Base-by-base conservation (phyloP, 2,329 filamentous ascomycete genomes). In the Cladophialophora psammophila region DNA sequence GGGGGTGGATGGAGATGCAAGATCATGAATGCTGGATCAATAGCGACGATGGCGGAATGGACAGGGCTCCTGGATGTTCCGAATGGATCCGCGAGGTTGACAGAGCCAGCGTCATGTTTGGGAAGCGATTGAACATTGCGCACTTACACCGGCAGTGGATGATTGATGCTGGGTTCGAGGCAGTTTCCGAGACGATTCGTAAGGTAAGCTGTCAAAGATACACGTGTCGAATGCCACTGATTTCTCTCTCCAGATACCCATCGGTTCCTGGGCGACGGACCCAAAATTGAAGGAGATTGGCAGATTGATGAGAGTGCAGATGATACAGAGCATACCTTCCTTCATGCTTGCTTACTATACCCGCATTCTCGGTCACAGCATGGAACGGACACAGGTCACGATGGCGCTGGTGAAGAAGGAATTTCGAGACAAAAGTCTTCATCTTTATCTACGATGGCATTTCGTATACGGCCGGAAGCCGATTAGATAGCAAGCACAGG, bases 191-290 rank as follows among this genome's bases (percentile, higher is more conserved):
- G 26, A 26, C 26, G 26, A 26, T 26, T 26, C 26, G 26, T 3
- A 26, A 26, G 26, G 26, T 26, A 26, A 3, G 26, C 26, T 3
- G 26, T 26, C 26, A 26, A 26, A 26, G 26, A 26, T 26, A 26
- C 26, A 26, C 26, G 3, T 26, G 26, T 3, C 26, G 26, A 26
- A 26, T 26, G 26, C 26, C 26, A 3, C 26, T 26, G 26, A 26
- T 26, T 26, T 26, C 26, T 26, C 26, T 3, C 26, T 26, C n/a
- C n/a, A 74, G 45, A 60, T 75, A 36, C 75, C 74, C 4, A 67
- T 76, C 18, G 75, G 75, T 10, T 66, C 69, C 13, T 77, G 75
- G 75, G 67, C 72, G 15, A 71, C 60, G 42, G 73, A 75, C 54
- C 64, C 63, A 15, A 69, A 60, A 42, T 58, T 75, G 59, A 75